Percentiles rank a stretch among this genome's conserved stretches.
phyloP scores from a whole-genome alignment of 2,329 filamentous ascomycete genomes.

The Teratosphaeria nubilosa region DNA sequence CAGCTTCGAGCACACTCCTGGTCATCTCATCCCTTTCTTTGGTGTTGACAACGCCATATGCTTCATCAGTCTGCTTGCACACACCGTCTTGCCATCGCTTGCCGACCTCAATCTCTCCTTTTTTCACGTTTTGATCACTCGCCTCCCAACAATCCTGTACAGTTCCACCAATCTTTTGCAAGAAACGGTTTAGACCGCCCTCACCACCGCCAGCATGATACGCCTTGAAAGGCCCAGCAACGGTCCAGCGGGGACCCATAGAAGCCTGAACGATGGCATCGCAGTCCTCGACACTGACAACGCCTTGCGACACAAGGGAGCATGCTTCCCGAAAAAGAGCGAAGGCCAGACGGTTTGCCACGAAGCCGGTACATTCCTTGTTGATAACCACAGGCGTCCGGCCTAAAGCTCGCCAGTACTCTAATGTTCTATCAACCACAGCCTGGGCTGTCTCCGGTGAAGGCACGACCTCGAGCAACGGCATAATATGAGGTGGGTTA shows the following conservation, averaged over 20 bases:
- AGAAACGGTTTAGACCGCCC: constrained; percentile 42
- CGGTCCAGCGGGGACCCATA: constrained; percentile 46
- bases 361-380: constrained; percentile 46
- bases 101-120: constrained; percentile 27
- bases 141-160: constrained; percentile 46
- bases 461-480: constrained; percentile 49
- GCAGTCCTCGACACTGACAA: constrained; percentile 43
- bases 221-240: constrained; percentile 48
- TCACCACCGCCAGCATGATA: constrained; percentile 50
- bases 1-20: constrained; percentile 31
- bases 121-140: constrained; percentile 27
- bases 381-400: constrained; percentile 41
- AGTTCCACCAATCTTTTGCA: constrained; percentile 47
- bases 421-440: constrained; percentile 31
- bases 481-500: constrained; percentile 54
- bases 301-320: constrained; percentile 43
- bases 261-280: constrained; percentile 43
- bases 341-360: constrained; percentile 49
- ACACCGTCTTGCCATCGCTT: constrained; percentile 38
- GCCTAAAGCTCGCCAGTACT: constrained; percentile 36
- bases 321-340: constrained; percentile 47
- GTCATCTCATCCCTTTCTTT: constrained; percentile 33
- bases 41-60: constrained; percentile 37
- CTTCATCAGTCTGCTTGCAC: constrained; percentile 35
- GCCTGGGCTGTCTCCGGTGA: constrained; percentile 31